phyloP scores from a whole-genome alignment of 768 basidiomycete species.

The Boletus pseudopeckii region DNA sequence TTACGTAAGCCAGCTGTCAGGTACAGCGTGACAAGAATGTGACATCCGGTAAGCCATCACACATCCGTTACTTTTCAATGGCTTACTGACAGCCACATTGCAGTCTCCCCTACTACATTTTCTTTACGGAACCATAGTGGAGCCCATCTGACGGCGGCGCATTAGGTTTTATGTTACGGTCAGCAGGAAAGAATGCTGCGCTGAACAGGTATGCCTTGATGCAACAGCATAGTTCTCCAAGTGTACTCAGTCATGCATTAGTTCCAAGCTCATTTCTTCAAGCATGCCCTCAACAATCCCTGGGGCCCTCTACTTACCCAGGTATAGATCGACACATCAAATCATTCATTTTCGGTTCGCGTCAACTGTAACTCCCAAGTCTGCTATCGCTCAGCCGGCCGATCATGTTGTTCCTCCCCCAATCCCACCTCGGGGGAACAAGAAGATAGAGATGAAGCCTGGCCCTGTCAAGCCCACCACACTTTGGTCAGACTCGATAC shows the following conservation, averaged over 20 bases:
- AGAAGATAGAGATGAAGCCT: constrained; percentile 60
- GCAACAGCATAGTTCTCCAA: neutral
- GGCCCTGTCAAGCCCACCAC: constrained; percentile 51
- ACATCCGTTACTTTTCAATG: neutral
- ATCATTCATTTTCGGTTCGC: constrained; percentile 17
- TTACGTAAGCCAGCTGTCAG: neutral
- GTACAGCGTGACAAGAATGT: constrained; percentile 12
- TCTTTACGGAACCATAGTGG: constrained; percentile 8
- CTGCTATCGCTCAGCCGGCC: constrained; percentile 11
- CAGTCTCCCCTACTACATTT: neutral
- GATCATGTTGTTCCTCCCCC: constrained; percentile 28
- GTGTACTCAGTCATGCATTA: constrained; percentile 9
- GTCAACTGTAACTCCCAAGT: constrained; percentile 30
- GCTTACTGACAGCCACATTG: neutral
- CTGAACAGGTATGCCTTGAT: constrained; percentile 35
- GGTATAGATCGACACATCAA: neutral
- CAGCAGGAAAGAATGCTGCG: constrained; percentile 36
- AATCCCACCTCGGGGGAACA: constrained; percentile 33
- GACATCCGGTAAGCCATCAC: neutral
- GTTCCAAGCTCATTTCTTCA: constrained; percentile 17
- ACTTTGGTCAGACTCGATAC: constrained; percentile 17
- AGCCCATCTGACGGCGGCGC: constrained; percentile 6
- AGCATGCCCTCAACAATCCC: neutral
- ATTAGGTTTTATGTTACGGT: constrained; percentile 38
- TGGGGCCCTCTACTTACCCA: neutral